Percentiles rank a stretch among this genome's conserved stretches.
These are phyloP conservation scores for Didymella lethalis DNA, from an alignment of 2,329 filamentous ascomycete species.

Conservation along the genomic window DNA sequence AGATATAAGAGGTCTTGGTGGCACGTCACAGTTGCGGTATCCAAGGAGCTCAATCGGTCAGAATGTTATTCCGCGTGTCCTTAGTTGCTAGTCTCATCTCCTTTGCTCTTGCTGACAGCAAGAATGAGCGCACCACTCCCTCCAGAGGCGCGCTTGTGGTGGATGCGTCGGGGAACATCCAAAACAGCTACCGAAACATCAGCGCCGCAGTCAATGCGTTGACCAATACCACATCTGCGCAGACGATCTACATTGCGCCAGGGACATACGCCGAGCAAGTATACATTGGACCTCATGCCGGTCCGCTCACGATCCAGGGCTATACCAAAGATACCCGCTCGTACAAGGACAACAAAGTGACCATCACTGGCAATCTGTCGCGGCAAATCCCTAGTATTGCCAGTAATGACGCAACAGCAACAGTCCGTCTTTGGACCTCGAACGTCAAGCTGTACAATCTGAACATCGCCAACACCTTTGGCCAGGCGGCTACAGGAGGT, in stretches of 20 bases:
- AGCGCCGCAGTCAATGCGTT: constrained; percentile 27
- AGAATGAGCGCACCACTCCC: constrained; percentile 24
- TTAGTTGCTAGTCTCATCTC: constrained; percentile 1
- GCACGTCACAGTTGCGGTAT: background rate
- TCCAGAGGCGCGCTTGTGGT: constrained; percentile 28
- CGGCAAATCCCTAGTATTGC: constrained; percentile 36
- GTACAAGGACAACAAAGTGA: constrained; percentile 65
- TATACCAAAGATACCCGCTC: constrained; percentile 60
- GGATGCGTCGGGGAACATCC: constrained; percentile 25
- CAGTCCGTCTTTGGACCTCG: constrained; percentile 54
- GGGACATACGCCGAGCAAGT: constrained; percentile 68
- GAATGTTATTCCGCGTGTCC: constrained; percentile 7
- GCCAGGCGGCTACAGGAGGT: constrained; percentile 20
- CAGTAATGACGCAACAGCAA: constrained; percentile 61
- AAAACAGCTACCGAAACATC: constrained; percentile 27
- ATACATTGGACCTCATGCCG: constrained; percentile 56
- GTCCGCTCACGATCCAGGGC: constrained; percentile 63
- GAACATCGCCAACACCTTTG: constrained; percentile 58
- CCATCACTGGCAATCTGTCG: constrained; percentile 54
- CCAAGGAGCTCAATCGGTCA: too few relatives aligned
- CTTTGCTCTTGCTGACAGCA: constrained; percentile 13
- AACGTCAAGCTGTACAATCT: constrained; percentile 68
- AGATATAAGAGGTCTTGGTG: background rate
- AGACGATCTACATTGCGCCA: constrained; percentile 64
- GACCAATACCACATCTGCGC: constrained; percentile 19